Evolutionary conservation across 768 basidiomycete species (phyloP), one percentile per base, ranked within the genome.

Genomic region (Phaffia australis): DNA sequence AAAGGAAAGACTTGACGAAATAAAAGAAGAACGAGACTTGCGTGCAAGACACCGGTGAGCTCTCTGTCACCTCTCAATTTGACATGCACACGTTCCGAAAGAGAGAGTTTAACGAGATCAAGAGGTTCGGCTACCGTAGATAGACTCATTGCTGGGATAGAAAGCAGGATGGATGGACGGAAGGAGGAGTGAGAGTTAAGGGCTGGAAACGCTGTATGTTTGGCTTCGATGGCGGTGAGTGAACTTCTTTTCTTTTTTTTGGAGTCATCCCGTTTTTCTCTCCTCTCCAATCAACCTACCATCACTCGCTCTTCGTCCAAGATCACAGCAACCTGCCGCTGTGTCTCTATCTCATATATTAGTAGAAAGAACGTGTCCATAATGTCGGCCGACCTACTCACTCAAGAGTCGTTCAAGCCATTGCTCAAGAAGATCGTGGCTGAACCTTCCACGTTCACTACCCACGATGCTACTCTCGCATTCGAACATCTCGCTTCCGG

Each of bases 1-100:
- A 4, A 11, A 42, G 35, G 35, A 42, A 42, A 42, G 35, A 42
- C 11, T 42, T 11, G 64, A 48, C 54, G 47, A 32, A 66, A 57
- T 76, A 30, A 48, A 30, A 15, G 32, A 61, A 42, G 64, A 51
- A 54, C 1, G 18, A 27, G 21, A 72, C 88, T 57, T 73, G 94
- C 95, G 79, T 99, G 94, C 56, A 99, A 79, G 70, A 94, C 84
- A 14, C 94, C 94, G 3, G 86, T 84, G 55, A 99, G 79, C 72
- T 95, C 87, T 59, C 95, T 81, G 75, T 98, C 94, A 23, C 95
- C 95, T 71, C 95, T 80, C 69, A 99, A 82, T 78, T 99, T 99
- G 70, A 99, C 89, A 77, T 93, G 95, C 8, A 99, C 94, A 61
- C 93, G 90, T 81, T 99, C 95, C 74, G 88, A 91, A 70, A 99